Conservation (phyloP, 192 early-diverging fungal genomes). For the Backusella psychrophila region DNA sequence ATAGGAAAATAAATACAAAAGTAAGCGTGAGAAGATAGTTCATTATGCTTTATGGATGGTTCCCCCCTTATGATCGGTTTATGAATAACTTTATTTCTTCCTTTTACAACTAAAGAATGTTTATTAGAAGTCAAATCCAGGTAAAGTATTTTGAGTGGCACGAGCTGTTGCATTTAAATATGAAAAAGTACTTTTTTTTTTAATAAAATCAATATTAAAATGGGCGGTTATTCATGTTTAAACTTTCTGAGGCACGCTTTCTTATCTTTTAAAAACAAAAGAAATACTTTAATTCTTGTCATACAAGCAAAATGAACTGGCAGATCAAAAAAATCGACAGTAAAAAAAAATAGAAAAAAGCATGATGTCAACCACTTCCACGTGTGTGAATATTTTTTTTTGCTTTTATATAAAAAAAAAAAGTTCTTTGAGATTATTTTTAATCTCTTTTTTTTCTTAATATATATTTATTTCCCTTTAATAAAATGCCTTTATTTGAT, state of each 20-base stretch:
- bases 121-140: neutral
- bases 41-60: neutral
- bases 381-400: conserved; percentile 5
- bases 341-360: neutral
- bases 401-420: neutral
- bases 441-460: neutral
- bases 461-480: neutral
- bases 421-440: neutral
- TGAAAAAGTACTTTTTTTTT: neutral
- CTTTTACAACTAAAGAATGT: neutral
- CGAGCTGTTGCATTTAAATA: neutral
- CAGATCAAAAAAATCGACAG: neutral
- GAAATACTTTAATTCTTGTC: neutral
- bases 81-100: neutral
- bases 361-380: conserved; percentile 3
- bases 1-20: neutral
- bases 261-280: neutral
- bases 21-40: neutral
- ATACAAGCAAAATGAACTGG: neutral
- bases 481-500: conserved; percentile 11
- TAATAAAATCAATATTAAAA: neutral
- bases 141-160: neutral
- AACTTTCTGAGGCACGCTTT: neutral
- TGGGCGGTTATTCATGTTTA: neutral
- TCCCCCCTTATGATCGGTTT: neutral